Percentiles rank a stretch among this genome's conserved stretches.
These are phyloP conservation scores for Ustulina deusta DNA, from an alignment of 2,329 filamentous ascomycete genomes.

Conservation along the genomic window DNA sequence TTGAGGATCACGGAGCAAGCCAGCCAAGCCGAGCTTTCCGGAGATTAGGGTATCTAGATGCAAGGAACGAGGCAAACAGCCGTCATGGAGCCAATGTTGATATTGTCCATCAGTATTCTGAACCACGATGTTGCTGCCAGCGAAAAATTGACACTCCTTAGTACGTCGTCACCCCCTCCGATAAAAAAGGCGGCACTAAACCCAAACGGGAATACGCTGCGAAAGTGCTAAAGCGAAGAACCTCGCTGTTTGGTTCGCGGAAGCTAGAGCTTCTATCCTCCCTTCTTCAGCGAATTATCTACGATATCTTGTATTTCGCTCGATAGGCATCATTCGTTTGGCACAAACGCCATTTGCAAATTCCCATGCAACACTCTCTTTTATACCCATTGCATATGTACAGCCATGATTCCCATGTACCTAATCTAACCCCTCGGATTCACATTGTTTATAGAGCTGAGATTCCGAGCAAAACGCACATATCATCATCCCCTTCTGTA, in stretches of 20 bases:
- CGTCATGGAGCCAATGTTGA: too few species aligned
- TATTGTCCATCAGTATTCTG: too few species aligned
- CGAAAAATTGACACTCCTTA: too few species aligned
- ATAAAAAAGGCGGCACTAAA: too few species aligned
- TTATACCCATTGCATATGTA: background rate
- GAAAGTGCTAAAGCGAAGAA: too few species aligned
- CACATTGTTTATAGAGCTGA: background rate
- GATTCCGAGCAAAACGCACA: background rate
- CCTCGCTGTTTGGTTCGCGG: background rate
- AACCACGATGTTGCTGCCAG: too few species aligned
- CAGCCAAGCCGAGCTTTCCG: too few species aligned
- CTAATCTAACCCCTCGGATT: background rate
- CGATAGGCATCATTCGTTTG: conserved; percentile 14
- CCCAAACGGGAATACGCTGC: too few species aligned
- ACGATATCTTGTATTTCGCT: background rate
- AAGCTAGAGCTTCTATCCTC: background rate
- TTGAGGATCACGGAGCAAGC: too few species aligned
- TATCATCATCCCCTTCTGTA: background rate
- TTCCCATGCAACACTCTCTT: background rate
- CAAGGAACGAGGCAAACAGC: too few species aligned
- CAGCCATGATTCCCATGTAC: background rate
- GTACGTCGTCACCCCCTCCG: too few species aligned
- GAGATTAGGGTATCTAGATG: too few species aligned
- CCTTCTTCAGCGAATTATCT: conserved; percentile 3
- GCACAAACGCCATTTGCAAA: background rate